Base-by-base conservation (phyloP, 768 basidiomycete genomes). In the Leccinellum rugosiceps region DNA sequence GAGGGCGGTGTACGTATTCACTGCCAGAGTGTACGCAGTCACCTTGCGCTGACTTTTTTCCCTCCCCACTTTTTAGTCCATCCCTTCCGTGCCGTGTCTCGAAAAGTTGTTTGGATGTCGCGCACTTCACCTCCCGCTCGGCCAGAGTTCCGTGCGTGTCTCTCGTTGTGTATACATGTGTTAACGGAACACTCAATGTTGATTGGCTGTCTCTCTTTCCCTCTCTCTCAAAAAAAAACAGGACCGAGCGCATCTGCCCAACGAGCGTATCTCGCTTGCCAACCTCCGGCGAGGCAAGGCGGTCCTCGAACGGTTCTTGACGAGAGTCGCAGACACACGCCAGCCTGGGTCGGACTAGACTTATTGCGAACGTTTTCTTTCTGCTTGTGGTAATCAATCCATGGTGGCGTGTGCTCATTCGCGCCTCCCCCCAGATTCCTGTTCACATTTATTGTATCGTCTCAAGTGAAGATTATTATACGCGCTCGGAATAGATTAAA, bases 191-290 rank as follows among this genome's bases (percentile, higher is more conserved):
- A 17, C 19, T 30, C 30, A 49, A 11, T 7, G 23, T 6, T 19
- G n/a, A 1, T 43, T 19, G 9, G 23, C 4, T n/a, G 14, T 3
- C 19, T 10, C 3, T 9, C 17, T 9, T 8, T 17, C 8, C 7
- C 15, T 34, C 6, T 31, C 0, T 5, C 9, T 7, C 11, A 9
- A 32, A 32, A 34, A 19, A 31, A 10, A 6, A 50, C 63, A 89
- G 92, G 94, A 90, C 68, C 91, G 88, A 78, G 94, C 93, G 0
- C 97, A 98, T 78, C 73, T 99, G 23, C 87, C 94, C 3, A 91
- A 99, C 68, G 97, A 99, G 71, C 81, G 93, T 4, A 94, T 98
- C 53, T 87, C 94, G 3, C 74, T 97, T 1, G 73, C 83, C 21
- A 98, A 98, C 65, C 78, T 98, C 23, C 80, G 81, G 19, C 83